Evolutionary conservation across 192 early-diverging fungal genomes (phyloP), one percentile per base, ranked within the genome.

Genomic region (Coemansia asiatica): DNA sequence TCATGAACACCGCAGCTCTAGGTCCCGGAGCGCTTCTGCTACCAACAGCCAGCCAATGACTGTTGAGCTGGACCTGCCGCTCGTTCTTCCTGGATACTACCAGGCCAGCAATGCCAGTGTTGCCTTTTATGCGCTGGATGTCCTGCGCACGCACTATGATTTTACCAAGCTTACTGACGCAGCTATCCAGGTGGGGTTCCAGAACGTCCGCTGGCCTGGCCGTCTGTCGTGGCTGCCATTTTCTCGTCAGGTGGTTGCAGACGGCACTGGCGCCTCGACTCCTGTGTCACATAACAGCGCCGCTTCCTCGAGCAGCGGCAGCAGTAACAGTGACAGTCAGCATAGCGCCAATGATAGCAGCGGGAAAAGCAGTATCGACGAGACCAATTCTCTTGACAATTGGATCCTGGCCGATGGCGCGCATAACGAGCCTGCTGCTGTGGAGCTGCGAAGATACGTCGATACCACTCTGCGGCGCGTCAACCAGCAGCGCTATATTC

Each of bases 341-440:
- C 36, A 33, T 6, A 26, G 62, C 49, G 54, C 60, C 56, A 46
- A 46, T 19, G 38, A 60, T 54, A 38, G 57, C 51, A 63, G 49
- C 33, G 56, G 51, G 13, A 15, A 29, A 19, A 16, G 55, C 54
- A 49, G 54, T 40, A 29, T 53, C 6, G 64, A 73, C 16, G 56
- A 29, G 19, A 16, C 29, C 29, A 68, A 67, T 16, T 29, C 54
- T 36, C 67, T 86, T 1, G 64, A 71, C 28, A 71, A 63, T 12
- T 66, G 69, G 68, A 61, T 98, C n/a, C 78, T 95, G 8, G 83
- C 92, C 0, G 95, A 98, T 67, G 96, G 96, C 13, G 94, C 94
- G 4, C 96, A 98, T 71, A 98, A 98, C 73, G 79, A 82, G 44
- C 85, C 85, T 7, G 94, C 91, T 0, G 88, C 89, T 0, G 54